Evolutionary conservation across 225 moss, liverwort and hornwort genomes (phyloP).

Genomic region (Polytrichum commune): DNA sequence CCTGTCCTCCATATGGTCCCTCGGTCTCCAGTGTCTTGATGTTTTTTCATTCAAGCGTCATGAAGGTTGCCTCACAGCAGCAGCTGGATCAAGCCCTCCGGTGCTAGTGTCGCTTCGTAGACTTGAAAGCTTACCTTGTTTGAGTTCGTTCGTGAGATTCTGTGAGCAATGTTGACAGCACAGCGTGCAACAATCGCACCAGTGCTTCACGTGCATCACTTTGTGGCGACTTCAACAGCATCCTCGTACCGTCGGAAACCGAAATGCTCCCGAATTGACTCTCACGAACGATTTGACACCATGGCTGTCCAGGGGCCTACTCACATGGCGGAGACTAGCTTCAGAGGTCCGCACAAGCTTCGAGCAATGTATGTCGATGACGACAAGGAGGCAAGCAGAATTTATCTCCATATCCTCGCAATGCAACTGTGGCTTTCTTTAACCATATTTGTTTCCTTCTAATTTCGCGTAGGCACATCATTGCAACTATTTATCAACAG

Average conservation of each 20-base stretch:
- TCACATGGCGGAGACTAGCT: constrained; percentile 1
- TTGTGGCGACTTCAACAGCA: constrained; percentile 9
- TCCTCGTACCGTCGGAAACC: constrained; percentile 13
- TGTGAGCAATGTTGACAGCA: constrained; percentile 21
- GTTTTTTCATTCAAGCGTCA: neutral
- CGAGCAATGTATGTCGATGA: constrained; percentile 75
- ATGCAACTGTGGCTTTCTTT: too few species aligned
- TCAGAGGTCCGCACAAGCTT: constrained; percentile 17
- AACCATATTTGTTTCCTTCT: too few species aligned
- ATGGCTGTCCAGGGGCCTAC: constrained; percentile 19
- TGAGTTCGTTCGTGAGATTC: neutral
- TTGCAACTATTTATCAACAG: too few species aligned
- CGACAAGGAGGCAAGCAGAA: constrained; percentile 59
- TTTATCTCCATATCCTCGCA: too few species aligned
- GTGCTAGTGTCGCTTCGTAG: neutral
- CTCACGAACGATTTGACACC: constrained; percentile 11
- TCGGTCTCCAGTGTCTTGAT: too few species aligned
- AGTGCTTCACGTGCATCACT: constrained; percentile 30
- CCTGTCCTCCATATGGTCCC: too few species aligned
- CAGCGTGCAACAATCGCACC: constrained; percentile 15
- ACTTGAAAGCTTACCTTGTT: neutral
- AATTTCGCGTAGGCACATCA: too few species aligned
- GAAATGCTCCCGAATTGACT: constrained; percentile 18
- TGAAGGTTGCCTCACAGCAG: neutral
- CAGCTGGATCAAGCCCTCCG: neutral